These are phyloP conservation scores for Letharia lupina DNA, from an alignment of 495 filamentous ascomycete species.

Conservation along the genomic window DNA sequence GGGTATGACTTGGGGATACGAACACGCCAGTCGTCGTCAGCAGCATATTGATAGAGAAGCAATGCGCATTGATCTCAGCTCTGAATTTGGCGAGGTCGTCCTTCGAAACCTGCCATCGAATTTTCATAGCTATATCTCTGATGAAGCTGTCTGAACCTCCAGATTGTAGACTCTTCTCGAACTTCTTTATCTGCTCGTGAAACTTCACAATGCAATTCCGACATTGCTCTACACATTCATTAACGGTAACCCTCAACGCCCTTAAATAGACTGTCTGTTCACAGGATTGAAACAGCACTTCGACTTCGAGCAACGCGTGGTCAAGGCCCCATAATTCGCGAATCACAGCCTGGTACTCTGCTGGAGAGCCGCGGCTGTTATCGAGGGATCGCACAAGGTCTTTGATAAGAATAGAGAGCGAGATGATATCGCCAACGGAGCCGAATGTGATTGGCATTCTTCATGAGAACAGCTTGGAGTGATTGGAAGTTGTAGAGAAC, in stretches of 20 bases:
- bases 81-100: slow-evolving; percentile 6
- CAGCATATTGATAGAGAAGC: slow-evolving; percentile 9
- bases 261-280: slow-evolving; percentile 13
- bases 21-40: not conserved
- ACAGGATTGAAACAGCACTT: slow-evolving; percentile 15
- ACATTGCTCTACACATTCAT: slow-evolving; percentile 15
- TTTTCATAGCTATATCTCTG: slow-evolving; percentile 18
- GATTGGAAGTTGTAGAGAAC: not conserved
- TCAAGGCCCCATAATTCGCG: slow-evolving; percentile 28
- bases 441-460: slow-evolving; percentile 30
- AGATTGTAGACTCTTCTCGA: slow-evolving; percentile 4
- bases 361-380: slow-evolving; percentile 25
- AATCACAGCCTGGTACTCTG: slow-evolving; percentile 27
- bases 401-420: slow-evolving; percentile 28
- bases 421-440: slow-evolving; percentile 32
- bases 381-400: slow-evolving; percentile 28
- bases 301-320: slow-evolving; percentile 25
- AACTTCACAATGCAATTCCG: slow-evolving; percentile 12
- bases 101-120: slow-evolving; percentile 13
- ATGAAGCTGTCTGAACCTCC: slow-evolving; percentile 14
- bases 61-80: slow-evolving; percentile 11
- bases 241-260: slow-evolving; percentile 16
- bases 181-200: slow-evolving; percentile 9
- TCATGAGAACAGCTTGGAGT: no score
- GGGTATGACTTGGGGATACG: not conserved